These are phyloP conservation scores for Rubus parviflorus DNA, from an alignment of 306 rosid species.

Conservation along the genomic window DNA sequence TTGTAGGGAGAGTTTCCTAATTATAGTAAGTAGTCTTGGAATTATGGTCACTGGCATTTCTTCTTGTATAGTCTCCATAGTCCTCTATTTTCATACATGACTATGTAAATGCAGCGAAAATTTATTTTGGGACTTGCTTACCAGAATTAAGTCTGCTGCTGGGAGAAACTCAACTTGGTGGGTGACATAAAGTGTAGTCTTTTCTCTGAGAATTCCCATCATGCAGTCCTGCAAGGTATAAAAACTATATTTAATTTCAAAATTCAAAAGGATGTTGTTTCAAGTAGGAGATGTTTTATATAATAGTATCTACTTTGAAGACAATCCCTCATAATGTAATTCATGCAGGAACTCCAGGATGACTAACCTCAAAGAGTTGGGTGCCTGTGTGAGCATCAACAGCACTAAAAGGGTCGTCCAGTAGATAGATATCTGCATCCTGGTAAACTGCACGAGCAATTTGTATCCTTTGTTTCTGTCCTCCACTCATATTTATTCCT, in stretches of 20 bases:
- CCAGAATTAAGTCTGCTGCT: constrained; percentile 91
- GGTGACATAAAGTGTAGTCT: constrained; percentile 80
- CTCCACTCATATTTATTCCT: constrained; percentile 98
- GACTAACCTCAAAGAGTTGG: constrained; percentile 75
- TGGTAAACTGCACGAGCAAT: constrained; percentile 90
- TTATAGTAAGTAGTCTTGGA: neutral
- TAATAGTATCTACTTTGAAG: neutral
- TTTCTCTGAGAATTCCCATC: constrained; percentile 81
- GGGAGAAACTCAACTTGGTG: constrained; percentile 99
- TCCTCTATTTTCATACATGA: neutral
- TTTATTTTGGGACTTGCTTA: constrained; percentile 29
- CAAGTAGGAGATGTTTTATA: neutral
- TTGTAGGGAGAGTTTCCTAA: neutral
- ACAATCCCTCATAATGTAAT: neutral
- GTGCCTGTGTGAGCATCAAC: constrained; percentile 99
- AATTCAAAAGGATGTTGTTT: neutral
- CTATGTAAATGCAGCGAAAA: constrained; percentile 17
- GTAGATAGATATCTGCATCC: constrained; percentile 82
- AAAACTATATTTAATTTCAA: constrained; percentile 10
- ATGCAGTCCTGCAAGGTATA: constrained; percentile 66
- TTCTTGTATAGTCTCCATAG: neutral
- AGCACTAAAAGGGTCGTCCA: constrained; percentile 95
- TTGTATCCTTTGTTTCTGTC: constrained; percentile 96
- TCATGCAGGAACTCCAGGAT: neutral
- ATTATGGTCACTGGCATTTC: neutral